Evolutionary conservation across 2,329 filamentous ascomycete genomes (phyloP).

Genomic region (Lachnellula arida): DNA sequence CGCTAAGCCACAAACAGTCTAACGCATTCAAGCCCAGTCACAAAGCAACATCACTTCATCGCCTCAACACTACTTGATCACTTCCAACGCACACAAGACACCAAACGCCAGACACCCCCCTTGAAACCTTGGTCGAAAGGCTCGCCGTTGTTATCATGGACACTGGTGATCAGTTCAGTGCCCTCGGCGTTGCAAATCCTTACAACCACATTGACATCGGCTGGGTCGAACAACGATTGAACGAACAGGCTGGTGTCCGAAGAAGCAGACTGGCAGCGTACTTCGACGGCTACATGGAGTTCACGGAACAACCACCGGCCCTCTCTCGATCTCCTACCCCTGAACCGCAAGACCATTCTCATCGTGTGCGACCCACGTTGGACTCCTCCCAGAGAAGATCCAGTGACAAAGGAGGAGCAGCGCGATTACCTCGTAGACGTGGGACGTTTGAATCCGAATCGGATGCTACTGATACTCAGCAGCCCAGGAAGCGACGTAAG

Average conservation of each 20-base stretch:
- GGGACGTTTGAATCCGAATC: slow-evolving; percentile 6
- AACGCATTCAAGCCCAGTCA: neutral
- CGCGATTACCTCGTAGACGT: slow-evolving; percentile 1
- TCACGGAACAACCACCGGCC: slow-evolving; percentile 6
- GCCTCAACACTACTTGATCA: neutral
- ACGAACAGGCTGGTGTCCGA: slow-evolving; percentile 6
- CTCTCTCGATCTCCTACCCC: slow-evolving; percentile 10
- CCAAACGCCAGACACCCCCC: neutral
- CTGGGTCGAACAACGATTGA: slow-evolving; percentile 11
- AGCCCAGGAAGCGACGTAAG: slow-evolving; percentile 5
- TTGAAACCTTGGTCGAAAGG: neutral
- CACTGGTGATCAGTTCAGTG: neutral
- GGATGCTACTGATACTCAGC: neutral
- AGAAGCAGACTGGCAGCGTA: slow-evolving; percentile 12
- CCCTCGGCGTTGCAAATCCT: slow-evolving; percentile 1
- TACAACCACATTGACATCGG: slow-evolving; percentile 12
- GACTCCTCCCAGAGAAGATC: neutral
- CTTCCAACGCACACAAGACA: neutral
- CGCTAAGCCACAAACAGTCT: neutral
- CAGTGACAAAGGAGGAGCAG: neutral
- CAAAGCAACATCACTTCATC: neutral
- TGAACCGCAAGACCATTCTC: neutral
- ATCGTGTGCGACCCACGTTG: neutral
- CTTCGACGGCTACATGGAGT: slow-evolving; percentile 16
- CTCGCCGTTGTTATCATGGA: slow-evolving; percentile 6